Base-by-base conservation (phyloP, 2,329 filamentous ascomycete genomes). In the Ophiostoma australiae region DNA sequence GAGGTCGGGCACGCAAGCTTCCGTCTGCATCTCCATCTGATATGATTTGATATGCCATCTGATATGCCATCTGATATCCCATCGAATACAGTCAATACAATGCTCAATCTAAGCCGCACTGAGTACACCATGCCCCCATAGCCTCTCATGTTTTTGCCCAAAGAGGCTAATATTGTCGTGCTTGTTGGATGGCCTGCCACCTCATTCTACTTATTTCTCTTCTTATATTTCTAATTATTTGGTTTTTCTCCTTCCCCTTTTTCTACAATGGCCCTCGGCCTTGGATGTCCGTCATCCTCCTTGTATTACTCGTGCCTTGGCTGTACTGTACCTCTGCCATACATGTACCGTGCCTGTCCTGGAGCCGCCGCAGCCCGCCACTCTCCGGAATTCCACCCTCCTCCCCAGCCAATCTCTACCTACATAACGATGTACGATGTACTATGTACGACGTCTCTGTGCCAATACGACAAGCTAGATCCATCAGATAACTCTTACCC, bases 11-110 rank as follows among this genome's bases (percentile, higher is more conserved):
- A 27, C 13, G 23, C 52, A 27, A 33, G 58, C 15, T 20, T 33
- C 58, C 23, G 23, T 27, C 52, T 58, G 52, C 52, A 58, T 58
- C n/a, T 31, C 52, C 52, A 58, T 58, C 52, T 58, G 52, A 58
- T 58, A 58, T 27, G n/a, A n/a, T n/a, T n/a, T n/a, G n/a, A n/a
- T n/a, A n/a, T n/a, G n/a, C 52, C 52, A 58, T 58, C 52, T 58
- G 52, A 58, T 58, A 58, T 27, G n/a, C n/a, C n/a, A n/a, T n/a
- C n/a, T 31, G 23, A 58, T 23, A 17, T 48, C 41, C 20, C 15
- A 44, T 44, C 41, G 5, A 2, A n/a, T 48, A 48, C 13, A 39
- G n/a, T 58, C n/a, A 13, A 27, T 58, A 2, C n/a, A 58, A 8
- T 52, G 23, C n/a, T 23, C n/a, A 6, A 1, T 27, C 8, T n/a